Base-by-base conservation (phyloP, 768 basidiomycete genomes). In the Phlebiopsis flavidoalba region DNA sequence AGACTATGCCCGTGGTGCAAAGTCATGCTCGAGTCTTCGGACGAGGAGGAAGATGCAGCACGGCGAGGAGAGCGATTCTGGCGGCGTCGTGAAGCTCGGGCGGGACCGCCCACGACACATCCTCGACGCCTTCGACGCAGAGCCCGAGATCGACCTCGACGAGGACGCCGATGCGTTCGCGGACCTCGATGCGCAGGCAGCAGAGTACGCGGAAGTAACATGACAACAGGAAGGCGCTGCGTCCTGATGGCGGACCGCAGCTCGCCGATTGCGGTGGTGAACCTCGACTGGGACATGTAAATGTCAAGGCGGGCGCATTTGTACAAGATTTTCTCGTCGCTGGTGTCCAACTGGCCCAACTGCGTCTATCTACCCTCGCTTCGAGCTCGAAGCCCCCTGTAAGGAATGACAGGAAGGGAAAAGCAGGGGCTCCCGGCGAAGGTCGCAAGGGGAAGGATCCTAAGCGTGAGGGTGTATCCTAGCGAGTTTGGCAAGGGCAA, bases 231-330 rank as follows among this genome's bases (percentile, higher is more conserved):
- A 79, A 10, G 79, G 80, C 22, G 76, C 77, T 2, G 75, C 73
- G 7, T 68, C n/a, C 69, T 4, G 71, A 65, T n/a, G 11, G 75
- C 76, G 1, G 79, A 75, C 8, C 73, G 77, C 10, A 94, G n/a
- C 93, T 1, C 80, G 76, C 58, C 81, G 96, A 71, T 99, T 7
- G 97, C 96, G 0, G 83, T 89, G 49, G 96, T 98, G 64, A 98
- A 98, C 71, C 83, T 98, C 55, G 97, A 99, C 74, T 99, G 97
- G 97, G 97, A 98, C 72, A 84, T 98, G 73, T 85, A 98, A 54
- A 31, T 31, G 26, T 31, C 26, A 31, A 88, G 89, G 58, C 93
- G 96, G 0, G 76, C 76, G 19, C 95, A 98, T 71, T 77, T 99
- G 12, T 97, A 87, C 83, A 93, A 91, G 74, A 91, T 98, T 37